Base-by-base conservation (phyloP, 352 stramenopile genomes). In the Pythium grandisporangium region DNA sequence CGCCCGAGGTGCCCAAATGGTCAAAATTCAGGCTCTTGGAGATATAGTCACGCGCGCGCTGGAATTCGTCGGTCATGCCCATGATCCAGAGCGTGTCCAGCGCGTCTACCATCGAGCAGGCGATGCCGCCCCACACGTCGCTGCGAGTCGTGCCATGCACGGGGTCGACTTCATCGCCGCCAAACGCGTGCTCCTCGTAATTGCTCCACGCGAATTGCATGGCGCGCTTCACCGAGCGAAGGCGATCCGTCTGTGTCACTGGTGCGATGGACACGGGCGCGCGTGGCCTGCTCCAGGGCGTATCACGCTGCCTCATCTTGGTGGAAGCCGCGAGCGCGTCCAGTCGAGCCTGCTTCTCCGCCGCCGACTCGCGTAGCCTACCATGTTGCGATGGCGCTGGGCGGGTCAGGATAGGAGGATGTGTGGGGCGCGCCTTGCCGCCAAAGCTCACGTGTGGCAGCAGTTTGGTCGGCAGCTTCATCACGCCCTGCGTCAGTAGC, bases 41-140 rank as follows among this genome's bases (percentile, higher is more conserved):
- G 23, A 98, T 70, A 57, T 93, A 97, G 19, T 97, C 70, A 29
- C 71, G 62, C 1, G 87, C 92, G 34, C 94, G 70, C 16, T 68
- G 48, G 49, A 98, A 98, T 51, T 98, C 93, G 13, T 95, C 82
- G 44, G 90, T 70, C 20, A 82, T 44, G n/a, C 70, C 91, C 95
- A 99, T 98, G 39, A 99, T 73, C 77, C 85, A 98, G 10, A 99
- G 69, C 52, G 96, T 99, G 61, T 99, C 95, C 33, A 99, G 70
- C 10, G 71, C 72, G 63, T 99, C 95, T 6, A 99, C 83, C 17
- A 98, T 48, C 17, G 88, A 96, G 19, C 90, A 78, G 1, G 83
- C 84, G 32, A 97, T 92, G 42, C 68, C 72, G 8, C 92, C 93
- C 85, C 88, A 98, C 10, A 87, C 75, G 21, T 95, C 74, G 38